Evolutionary conservation across 202 grass and related monocot species (phyloP).

Genomic region (Eragrostis tef): DNA sequence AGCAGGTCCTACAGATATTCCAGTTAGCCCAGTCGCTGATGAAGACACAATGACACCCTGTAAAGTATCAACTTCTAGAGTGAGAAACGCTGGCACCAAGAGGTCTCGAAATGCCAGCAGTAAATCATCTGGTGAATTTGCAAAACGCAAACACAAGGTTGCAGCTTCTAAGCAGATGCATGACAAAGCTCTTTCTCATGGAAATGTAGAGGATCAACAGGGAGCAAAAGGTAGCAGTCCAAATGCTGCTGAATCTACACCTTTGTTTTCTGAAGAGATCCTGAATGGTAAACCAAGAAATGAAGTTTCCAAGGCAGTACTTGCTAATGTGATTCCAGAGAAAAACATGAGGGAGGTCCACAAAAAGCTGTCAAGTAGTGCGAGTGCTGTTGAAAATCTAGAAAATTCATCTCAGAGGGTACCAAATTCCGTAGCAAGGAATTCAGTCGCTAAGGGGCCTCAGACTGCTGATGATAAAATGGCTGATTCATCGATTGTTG

Average conservation of each 20-base stretch:
- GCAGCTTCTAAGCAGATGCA: slow-evolving; percentile 30
- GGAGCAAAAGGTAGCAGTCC: slow-evolving; percentile 39
- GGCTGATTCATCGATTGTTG: slow-evolving; percentile 11
- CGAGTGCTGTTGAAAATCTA: slow-evolving; percentile 18
- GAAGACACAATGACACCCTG: slow-evolving; percentile 10
- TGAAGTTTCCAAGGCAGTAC: slow-evolving; percentile 42
- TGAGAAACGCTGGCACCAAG: slow-evolving; percentile 46
- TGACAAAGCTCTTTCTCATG: slow-evolving; percentile 39
- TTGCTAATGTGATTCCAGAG: slow-evolving; percentile 9
- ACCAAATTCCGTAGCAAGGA: slow-evolving; percentile 18
- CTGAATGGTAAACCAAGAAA: slow-evolving; percentile 43
- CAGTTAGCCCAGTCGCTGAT: slow-evolving; percentile 5
- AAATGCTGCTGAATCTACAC: slow-evolving; percentile 30
- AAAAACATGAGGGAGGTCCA: slow-evolving; percentile 21
- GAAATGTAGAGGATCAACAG: slow-evolving; percentile 40
- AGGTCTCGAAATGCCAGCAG: slow-evolving; percentile 35
- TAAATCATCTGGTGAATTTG: slow-evolving; percentile 1
- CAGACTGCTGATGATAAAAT: slow-evolving; percentile 16
- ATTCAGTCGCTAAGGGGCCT: slow-evolving; percentile 30
- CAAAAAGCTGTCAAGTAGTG: slow-evolving; percentile 31
- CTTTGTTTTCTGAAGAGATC: slow-evolving; percentile 41
- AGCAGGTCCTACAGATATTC: slow-evolving; percentile 15
- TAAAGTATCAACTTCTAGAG: slow-evolving; percentile 37
- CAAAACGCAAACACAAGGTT: slow-evolving; percentile 10
- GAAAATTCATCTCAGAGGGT: slow-evolving; percentile 22